Conservation (phyloP, 306 rosid genomes). For the Vigna unguiculata region DNA sequence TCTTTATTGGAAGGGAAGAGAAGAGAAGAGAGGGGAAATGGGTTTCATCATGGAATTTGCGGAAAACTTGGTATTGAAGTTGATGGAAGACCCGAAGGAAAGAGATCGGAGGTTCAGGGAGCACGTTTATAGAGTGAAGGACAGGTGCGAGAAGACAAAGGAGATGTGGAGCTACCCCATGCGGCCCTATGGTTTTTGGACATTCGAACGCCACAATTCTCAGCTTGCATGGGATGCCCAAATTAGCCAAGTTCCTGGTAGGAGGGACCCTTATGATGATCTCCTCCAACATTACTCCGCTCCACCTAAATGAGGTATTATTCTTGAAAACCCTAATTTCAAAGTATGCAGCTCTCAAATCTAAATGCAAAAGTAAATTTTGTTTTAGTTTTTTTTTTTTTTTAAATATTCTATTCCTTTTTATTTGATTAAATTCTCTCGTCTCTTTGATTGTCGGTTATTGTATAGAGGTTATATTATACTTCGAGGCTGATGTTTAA, state of each 20-base stretch:
- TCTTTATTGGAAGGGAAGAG: constrained; percentile 31
- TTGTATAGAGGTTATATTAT: neutral
- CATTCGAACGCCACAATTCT: constrained; percentile 92
- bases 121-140: constrained; percentile 53
- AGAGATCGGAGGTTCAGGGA: constrained; percentile 90
- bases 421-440: neutral
- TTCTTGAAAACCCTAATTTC: neutral
- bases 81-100: constrained; percentile 95
- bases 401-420: neutral
- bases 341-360: neutral
- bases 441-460: neutral
- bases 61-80: constrained; percentile 74
- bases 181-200: constrained; percentile 97
- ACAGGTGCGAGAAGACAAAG: constrained; percentile 75
- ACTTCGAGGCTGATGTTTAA: neutral
- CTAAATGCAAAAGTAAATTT: neutral
- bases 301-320: constrained; percentile 53
- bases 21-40: constrained; percentile 56
- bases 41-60: constrained; percentile 94
- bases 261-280: constrained; percentile 95
- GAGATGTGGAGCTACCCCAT: constrained; percentile 90
- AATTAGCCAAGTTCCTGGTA: constrained; percentile 83
- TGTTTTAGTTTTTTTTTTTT: neutral
- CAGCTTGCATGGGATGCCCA: constrained; percentile 95
- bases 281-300: constrained; percentile 59